Evolutionary conservation across 2,329 filamentous ascomycete genomes (phyloP).

Genomic region (Sarocladiaceae sp.): DNA sequence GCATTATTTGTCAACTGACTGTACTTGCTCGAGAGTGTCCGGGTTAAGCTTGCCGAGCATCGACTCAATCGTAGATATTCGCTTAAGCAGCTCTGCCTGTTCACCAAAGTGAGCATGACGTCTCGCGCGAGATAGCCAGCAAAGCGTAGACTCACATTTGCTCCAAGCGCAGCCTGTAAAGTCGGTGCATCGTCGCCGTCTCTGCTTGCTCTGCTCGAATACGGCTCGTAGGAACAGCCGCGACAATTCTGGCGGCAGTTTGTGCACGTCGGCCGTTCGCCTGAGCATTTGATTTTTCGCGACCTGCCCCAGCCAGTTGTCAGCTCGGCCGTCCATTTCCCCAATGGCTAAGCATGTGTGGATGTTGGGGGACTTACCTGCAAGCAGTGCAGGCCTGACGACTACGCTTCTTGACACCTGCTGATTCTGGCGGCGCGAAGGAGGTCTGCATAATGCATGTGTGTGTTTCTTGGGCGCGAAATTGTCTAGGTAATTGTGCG

Average conservation of each 20-base stretch:
- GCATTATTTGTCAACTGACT: neutral
- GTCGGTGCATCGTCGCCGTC: neutral
- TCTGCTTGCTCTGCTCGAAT: neutral
- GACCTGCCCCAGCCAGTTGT: neutral
- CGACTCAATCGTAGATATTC: conserved; percentile 3
- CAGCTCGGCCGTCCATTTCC: too few species aligned
- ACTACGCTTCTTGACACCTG: conserved; percentile 4
- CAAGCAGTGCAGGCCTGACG: conserved; percentile 1
- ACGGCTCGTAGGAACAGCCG: conserved; percentile 6
- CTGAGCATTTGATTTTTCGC: conserved; percentile 5
- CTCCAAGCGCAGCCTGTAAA: neutral
- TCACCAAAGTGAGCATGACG: neutral
- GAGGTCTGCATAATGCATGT: neutral
- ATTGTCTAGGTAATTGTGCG: too few species aligned
- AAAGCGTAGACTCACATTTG: neutral
- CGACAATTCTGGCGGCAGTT: conserved; percentile 8
- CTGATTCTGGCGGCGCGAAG: neutral
- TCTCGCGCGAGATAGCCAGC: neutral
- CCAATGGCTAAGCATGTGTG: too few species aligned
- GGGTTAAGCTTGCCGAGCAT: conserved; percentile 5
- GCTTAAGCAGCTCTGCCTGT: conserved; percentile 6
- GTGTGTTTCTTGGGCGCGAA: too few species aligned
- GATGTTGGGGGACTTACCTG: neutral
- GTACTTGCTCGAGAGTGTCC: neutral
- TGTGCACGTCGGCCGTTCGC: neutral